Evolutionary conservation across 2,329 filamentous ascomycete genomes (phyloP).

Genomic region (Apiospora malaysiana): DNA sequence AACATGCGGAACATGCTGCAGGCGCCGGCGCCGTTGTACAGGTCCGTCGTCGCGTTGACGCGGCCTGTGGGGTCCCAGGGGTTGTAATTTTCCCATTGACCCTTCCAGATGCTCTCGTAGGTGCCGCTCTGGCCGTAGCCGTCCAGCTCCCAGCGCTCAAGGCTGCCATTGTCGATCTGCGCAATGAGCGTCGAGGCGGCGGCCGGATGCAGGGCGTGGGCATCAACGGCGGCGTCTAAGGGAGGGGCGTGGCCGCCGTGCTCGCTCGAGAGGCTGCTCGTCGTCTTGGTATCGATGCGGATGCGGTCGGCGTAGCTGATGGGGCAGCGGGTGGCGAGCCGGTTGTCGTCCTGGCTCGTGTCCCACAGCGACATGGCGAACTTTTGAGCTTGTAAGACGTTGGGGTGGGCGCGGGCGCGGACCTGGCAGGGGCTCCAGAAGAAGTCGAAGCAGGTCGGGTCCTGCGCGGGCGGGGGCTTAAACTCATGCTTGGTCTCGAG

Average conservation of each 20-base stretch:
- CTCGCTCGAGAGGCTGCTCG: conserved; percentile 40
- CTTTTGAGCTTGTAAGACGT: conserved; percentile 66
- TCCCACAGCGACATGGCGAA: conserved; percentile 75
- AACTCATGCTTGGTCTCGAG: conserved; percentile 54
- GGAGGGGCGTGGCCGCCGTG: conserved; percentile 34
- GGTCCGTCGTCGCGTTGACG: conserved; percentile 58
- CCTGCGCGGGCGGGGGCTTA: conserved; percentile 62
- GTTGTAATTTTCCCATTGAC: conserved; percentile 61
- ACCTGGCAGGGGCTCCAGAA: conserved; percentile 77
- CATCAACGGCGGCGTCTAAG: conserved; percentile 43
- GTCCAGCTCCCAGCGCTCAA: conserved; percentile 74
- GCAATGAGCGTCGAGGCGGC: conserved; percentile 59
- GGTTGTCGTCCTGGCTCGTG: conserved; percentile 52
- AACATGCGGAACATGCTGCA: conserved; percentile 66
- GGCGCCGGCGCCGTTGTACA: conserved; percentile 63
- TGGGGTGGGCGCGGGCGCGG: conserved; percentile 69
- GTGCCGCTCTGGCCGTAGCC: conserved; percentile 68
- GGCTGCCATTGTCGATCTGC: conserved; percentile 73
- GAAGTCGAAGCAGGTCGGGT: conserved; percentile 74
- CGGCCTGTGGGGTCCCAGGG: conserved; percentile 61
- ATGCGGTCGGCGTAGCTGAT: conserved; percentile 73
- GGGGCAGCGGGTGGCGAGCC: conserved; percentile 65
- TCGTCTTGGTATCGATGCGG: conserved; percentile 65
- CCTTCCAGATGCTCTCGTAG: conserved; percentile 59
- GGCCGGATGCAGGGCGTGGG: conserved; percentile 39